phyloP scores from a whole-genome alignment of 805 yeast genomes.

The Wickerhamiella brachini region DNA sequence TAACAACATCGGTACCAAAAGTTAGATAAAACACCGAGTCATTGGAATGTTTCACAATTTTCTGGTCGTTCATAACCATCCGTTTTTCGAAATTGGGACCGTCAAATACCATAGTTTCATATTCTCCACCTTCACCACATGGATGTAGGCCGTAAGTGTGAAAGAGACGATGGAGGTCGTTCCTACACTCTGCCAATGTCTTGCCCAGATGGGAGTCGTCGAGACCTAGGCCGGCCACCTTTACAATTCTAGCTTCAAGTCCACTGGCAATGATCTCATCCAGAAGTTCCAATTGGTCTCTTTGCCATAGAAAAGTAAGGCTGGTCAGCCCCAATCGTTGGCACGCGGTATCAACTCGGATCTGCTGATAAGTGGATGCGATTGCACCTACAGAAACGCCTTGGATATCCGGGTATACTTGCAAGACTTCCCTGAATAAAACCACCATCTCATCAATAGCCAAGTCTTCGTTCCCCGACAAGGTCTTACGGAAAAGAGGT shows the following conservation, averaged over 20 bases:
- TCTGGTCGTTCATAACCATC: constrained; percentile 28
- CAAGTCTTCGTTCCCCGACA: constrained; percentile 57
- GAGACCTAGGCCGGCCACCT: constrained; percentile 89
- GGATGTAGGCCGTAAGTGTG: constrained; percentile 67
- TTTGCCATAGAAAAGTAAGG: constrained; percentile 78
- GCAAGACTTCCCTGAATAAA: constrained; percentile 36
- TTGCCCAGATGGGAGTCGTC: constrained; percentile 52
- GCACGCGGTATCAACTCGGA: constrained; percentile 87
- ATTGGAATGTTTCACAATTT: constrained; percentile 32
- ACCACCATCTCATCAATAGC: constrained; percentile 75
- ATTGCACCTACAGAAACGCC: constrained; percentile 96
- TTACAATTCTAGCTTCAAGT: constrained; percentile 71
- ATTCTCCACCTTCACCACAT: constrained; percentile 99
- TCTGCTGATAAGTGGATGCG: constrained; percentile 85
- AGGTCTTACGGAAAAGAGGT: constrained; percentile 62
- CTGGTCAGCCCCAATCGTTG: constrained; percentile 51
- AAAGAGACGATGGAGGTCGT: constrained; percentile 42
- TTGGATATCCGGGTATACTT: constrained; percentile 52
- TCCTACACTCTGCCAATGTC: constrained; percentile 46
- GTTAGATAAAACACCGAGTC: constrained; percentile 63
- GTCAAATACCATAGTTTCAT: constrained; percentile 83
- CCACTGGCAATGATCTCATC: constrained; percentile 58
- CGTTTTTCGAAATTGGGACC: constrained; percentile 66
- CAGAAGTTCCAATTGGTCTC: constrained; percentile 69
- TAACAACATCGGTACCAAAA: constrained; percentile 30